Evolutionary conservation across 768 basidiomycete species (phyloP), one percentile per base, ranked within the genome.

Genomic region (Suillus ampliporus): DNA sequence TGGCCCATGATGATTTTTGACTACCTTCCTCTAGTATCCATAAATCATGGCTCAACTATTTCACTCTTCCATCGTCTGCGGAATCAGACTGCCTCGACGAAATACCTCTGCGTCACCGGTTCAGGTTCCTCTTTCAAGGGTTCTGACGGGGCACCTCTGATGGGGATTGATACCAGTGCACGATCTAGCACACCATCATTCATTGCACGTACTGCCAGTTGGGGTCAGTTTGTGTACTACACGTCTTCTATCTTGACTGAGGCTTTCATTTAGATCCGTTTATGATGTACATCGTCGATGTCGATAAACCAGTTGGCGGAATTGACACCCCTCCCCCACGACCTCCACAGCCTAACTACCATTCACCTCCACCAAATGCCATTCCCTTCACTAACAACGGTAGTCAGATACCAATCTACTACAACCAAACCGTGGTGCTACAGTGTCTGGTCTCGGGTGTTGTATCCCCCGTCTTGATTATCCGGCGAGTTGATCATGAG

Each of bases 241-340:
- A 51, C 63, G 53, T 71, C 68, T 61, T 38, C 41, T 6, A 23
- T 31, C 58, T 48, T 46, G 37, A 44, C 37, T 61, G 41, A 60
- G 57, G 10, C 48, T 59, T 28, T 44, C 23, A 46, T 52, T 1
- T 67, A 92, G 91, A 96, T 77, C 91, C 95, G 0, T 98, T 97
- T 78, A 88, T 98, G 70, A 93, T 98, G 85, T 99, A 97, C 80
- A 95, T 97, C 64, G 95, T 97, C 65, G 95, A 98, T 75, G 92
- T 95, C 65, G 89, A 87, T 78, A 91, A 90, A 71, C 91, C 94
- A 21, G 83, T 86, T 21, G 89, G 89, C 34, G 88, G 89, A 15
- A 87, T 91, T 57, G 91, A 92, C 68, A 83, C 88, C 37, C 88
- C 91, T 7, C 89, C 90, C 5, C 90, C 91, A 0, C 91, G 92